Conservation (phyloP, 768 basidiomycete species). For the Russula brevipes region DNA sequence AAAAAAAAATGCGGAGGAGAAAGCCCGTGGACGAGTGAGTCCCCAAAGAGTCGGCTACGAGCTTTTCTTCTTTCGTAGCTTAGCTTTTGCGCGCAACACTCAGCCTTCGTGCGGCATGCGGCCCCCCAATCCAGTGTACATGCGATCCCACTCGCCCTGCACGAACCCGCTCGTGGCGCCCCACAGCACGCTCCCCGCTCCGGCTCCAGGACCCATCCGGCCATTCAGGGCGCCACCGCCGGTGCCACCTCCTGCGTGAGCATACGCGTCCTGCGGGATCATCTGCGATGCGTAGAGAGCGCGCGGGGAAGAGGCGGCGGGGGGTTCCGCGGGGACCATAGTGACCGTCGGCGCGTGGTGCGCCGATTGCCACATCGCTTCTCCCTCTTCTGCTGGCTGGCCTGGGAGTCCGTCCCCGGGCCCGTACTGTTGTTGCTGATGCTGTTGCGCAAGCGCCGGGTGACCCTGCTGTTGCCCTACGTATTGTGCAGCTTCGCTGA, state of each 20-base stretch:
- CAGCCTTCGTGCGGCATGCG: not conserved
- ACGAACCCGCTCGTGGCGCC: constrained; percentile 62
- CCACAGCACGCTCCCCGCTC: constrained; percentile 49
- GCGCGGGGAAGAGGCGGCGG: not conserved
- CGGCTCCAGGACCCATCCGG: constrained; percentile 40
- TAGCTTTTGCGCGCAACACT: not conserved
- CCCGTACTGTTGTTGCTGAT: not conserved
- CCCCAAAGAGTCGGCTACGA: too few relatives aligned
- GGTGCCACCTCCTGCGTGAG: not conserved
- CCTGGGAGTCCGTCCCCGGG: not conserved
- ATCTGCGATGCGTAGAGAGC: constrained; percentile 1
- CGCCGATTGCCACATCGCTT: constrained; percentile 6
- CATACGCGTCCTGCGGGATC: constrained; percentile 9
- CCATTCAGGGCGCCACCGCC: not conserved
- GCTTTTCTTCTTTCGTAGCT: too few relatives aligned
- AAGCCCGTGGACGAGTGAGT: not conserved
- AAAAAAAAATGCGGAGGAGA: too few relatives aligned
- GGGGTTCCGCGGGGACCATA: not conserved
- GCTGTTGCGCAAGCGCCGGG: not conserved
- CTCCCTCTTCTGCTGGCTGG: not conserved
- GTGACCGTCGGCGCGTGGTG: not conserved
- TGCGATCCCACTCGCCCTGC: constrained; percentile 55
- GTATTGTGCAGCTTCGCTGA: not conserved
- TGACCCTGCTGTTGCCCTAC: constrained; percentile 1
- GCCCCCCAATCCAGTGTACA: constrained; percentile 5